Evolutionary conservation across 106 monocot species (phyloP).

Genomic region (Phalaenopsis equestris): DNA sequence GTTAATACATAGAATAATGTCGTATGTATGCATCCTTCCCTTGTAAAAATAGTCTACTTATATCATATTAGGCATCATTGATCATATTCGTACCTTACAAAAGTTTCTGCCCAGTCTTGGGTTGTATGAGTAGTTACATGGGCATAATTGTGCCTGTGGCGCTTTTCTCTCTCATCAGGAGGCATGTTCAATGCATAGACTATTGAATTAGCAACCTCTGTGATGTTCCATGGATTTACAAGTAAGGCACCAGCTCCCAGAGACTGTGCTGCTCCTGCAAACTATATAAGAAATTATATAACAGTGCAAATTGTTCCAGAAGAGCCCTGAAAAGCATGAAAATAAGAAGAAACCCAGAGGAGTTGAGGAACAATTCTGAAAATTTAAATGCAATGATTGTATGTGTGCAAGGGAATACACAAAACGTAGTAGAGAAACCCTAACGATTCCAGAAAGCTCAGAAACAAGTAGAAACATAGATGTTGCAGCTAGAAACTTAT

Average conservation of each 20-base stretch:
- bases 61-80: not conserved
- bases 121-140: conserved; percentile 97
- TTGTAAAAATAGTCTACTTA: not conserved
- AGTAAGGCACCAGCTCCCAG: conserved; percentile 86
- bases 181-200: conserved; percentile 70
- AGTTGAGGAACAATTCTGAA: not conserved
- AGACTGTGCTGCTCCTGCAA: conserved; percentile 84
- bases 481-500: too few species aligned
- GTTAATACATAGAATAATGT: too few species aligned
- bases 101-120: conserved; percentile 99
- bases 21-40: too few species aligned
- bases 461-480: too few species aligned
- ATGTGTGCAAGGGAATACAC: not conserved
- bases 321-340: not conserved
- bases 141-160: conserved; percentile 93
- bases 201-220: conserved; percentile 71
- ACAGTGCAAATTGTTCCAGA: not conserved
- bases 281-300: not conserved
- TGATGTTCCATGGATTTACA: conserved; percentile 89
- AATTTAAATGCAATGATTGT: not conserved
- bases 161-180: conserved; percentile 84
- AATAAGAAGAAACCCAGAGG: not conserved
- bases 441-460: too few species aligned
- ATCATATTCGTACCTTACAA: conserved; percentile 53
- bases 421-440: not conserved